Evolutionary conservation across 257 asterid species (phyloP).

Genomic region (Henckelia pumila): DNA sequence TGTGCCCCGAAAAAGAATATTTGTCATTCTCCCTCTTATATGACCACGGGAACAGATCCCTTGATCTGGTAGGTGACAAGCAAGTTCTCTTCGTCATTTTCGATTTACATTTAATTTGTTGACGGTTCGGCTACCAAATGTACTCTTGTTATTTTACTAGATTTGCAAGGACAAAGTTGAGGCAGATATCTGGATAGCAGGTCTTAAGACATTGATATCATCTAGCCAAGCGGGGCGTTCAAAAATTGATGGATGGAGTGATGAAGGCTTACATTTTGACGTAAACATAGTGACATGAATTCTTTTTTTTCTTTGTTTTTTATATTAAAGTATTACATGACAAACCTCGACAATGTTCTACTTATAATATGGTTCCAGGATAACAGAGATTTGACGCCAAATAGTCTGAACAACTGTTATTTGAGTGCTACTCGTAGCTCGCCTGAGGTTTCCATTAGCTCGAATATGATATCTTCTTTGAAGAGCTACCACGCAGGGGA

Average conservation of each 20-base stretch:
- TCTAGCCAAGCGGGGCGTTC: constrained; percentile 81
- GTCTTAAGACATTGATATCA: constrained; percentile 75
- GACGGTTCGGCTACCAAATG: constrained; percentile 15
- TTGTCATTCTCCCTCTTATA: constrained; percentile 87
- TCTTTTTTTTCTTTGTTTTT: too few species aligned
- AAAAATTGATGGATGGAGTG: constrained; percentile 94
- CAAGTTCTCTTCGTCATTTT: background rate
- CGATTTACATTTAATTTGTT: constrained; percentile 10
- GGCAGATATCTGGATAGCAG: constrained; percentile 92
- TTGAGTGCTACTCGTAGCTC: constrained; percentile 67
- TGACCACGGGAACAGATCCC: constrained; percentile 91
- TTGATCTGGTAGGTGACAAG: constrained; percentile 76
- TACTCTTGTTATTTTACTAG: constrained; percentile 30
- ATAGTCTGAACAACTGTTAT: constrained; percentile 75
- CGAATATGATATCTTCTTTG: constrained; percentile 58
- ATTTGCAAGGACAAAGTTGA: constrained; percentile 94
- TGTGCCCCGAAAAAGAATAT: constrained; percentile 88
- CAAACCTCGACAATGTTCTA: constrained; percentile 12
- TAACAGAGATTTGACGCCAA: constrained; percentile 65
- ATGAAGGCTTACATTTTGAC: constrained; percentile 76
- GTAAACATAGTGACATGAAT: constrained; percentile 23
- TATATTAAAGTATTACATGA: too few species aligned
- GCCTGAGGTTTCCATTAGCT: constrained; percentile 60
- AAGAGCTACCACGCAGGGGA: constrained; percentile 41
- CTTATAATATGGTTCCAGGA: constrained; percentile 41